Conservation (phyloP, 2,329 filamentous ascomycete genomes). For the Xylogone sp. region DNA sequence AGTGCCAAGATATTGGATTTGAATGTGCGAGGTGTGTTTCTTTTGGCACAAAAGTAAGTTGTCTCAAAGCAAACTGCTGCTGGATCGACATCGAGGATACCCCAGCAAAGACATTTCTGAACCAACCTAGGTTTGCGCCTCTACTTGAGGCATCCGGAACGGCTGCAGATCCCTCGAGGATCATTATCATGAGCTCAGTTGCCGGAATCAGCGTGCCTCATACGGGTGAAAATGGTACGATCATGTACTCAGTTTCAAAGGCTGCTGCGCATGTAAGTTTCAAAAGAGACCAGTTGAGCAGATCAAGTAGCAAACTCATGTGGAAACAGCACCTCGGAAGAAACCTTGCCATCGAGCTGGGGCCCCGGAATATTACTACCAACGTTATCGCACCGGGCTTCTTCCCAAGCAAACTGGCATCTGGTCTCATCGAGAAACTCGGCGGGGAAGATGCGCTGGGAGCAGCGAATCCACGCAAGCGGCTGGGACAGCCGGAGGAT, state of each 20-base stretch:
- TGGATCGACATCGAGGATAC: background rate
- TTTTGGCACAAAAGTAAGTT: conserved; percentile 56
- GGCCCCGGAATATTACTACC: conserved; percentile 59
- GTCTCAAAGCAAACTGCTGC: conserved; percentile 1
- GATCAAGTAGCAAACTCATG: background rate
- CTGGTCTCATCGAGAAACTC: conserved; percentile 56
- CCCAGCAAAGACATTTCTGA: background rate
- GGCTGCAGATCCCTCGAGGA: conserved; percentile 51
- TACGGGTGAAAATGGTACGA: conserved; percentile 57
- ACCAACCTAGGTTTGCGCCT: conserved; percentile 29
- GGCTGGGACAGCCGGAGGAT: conserved; percentile 55
- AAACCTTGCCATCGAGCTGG: conserved; percentile 68
- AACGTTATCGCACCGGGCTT: conserved; percentile 68
- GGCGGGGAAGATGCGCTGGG: conserved; percentile 53
- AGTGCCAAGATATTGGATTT: conserved; percentile 66
- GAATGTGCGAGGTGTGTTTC: conserved; percentile 70
- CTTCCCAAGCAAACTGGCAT: conserved; percentile 66
- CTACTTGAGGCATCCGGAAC: conserved; percentile 49
- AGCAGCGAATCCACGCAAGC: conserved; percentile 47
- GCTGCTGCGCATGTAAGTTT: conserved; percentile 49
- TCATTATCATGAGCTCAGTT: conserved; percentile 64
- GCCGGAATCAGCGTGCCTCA: conserved; percentile 61
- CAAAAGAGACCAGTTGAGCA: background rate
- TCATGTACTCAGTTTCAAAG: conserved; percentile 65
- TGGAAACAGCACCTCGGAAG: conserved; percentile 54